Evolutionary conservation across 306 rosid genomes (phyloP), one percentile per base, ranked within the genome.

Genomic region (Lathyrus sativus): DNA sequence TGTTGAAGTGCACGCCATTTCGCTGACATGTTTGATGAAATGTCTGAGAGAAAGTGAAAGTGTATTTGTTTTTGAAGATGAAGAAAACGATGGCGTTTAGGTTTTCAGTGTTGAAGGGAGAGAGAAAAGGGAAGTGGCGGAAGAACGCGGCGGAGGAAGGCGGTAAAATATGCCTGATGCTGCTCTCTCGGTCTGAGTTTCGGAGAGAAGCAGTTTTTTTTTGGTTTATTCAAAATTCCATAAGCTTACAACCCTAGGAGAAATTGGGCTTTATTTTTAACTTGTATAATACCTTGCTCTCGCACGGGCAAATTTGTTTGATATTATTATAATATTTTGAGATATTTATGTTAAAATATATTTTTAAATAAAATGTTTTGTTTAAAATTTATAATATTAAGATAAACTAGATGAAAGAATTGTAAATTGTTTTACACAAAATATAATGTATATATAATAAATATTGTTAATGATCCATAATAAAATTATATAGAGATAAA

Each of bases 1-100:
- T 93, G 99, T 79, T 93, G 99, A 2, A 93, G 85, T 13, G 97
- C 97, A 5, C 97, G 90, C 99, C 99, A 93, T 77, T 93, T 93
- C 6, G 97, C 88, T 43, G 99, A 93, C 97, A 93, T 93, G 76
- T 59, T 79, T 33, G 65, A 62, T 62, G 11, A 18, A 70, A 66
- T 62, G 64, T 61, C 43, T 53, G 61, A 29, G 38, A 19, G 65
- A 61, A 12, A 67, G 7, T 8, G 11, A 41, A 60, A 17, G 11
- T 43, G 3, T 0, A 2, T 46, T 19, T 4, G 7, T 5, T 22
- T 59, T 46, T 3, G 38, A 71, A 19, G 60, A 8, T 7, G 39
- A 35, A 11, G 4, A 1, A 29, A 31, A 11, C 31, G 67, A 62
- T 26, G 50, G 68, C 37, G 11, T 42, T 42, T 62, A 2, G 9